Base-by-base conservation (phyloP, 2,329 filamentous ascomycete genomes). In the Exophiala mesophila region DNA sequence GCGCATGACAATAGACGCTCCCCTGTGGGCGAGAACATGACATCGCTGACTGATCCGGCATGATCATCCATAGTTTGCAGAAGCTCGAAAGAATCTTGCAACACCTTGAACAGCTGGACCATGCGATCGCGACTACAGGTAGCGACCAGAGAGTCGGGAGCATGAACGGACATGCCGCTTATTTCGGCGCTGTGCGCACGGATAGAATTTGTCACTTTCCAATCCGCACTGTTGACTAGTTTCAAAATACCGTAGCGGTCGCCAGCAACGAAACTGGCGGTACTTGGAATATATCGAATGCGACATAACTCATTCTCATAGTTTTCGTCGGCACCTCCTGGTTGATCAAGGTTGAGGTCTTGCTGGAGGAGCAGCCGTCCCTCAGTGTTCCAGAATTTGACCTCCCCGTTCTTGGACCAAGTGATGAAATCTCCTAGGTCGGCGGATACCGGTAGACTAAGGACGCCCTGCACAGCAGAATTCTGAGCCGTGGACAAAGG, bases 41-140 rank as follows among this genome's bases (percentile, higher is more conserved):
- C 67, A 19, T 82, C 81, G 41, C 77, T 83, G 13, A 98, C 89
- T 50, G 86, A 85, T 16, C 88, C 87, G 20, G 88, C 81, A 63
- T 97, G 94, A 55, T 98, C 90, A 42, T 86, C 81, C 59, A 97
- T 77, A 0, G 92, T 98, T 62, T 98, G 92, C 38, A 95, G 77
- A 44, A 96, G 77, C 44, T 85, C 77, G 63, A 94, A 83, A 2
- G 65, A 66, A 2, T 78, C 74, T 9, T 65, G 69, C 1, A 67
- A 66, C 17, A 72, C 71, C 47, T 78, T 73, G 60, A 96, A 97
- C n/a, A 98, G 69, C 61, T 98, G 92, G 1, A 90, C 78, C n/a
- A 85, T 95, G 37, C 92, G 82, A 64, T 98, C 92, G 52, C 92
- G 77, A 24, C 88, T 86, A 59, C 84, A 89, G 8, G 83, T 88